Evolutionary conservation across 2,329 filamentous ascomycete species (phyloP).

Genomic region (Botrytis paeoniae): DNA sequence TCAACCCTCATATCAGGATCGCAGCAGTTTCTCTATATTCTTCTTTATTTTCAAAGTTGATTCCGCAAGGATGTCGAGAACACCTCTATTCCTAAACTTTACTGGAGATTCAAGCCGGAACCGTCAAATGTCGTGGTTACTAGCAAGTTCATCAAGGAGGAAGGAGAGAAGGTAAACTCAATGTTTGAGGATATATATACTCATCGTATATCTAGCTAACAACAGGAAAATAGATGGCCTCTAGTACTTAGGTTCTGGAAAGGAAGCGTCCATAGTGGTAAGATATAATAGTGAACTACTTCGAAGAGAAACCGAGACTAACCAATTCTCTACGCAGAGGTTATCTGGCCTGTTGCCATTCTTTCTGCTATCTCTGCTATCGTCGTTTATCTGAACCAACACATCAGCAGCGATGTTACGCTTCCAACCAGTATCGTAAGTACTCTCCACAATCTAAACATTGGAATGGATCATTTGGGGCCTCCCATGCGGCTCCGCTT

Average conservation of each 20-base stretch:
- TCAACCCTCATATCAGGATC: background rate
- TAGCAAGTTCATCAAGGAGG: constrained; percentile 34
- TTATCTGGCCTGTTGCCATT: constrained; percentile 53
- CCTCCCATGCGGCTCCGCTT: background rate
- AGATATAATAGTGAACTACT: no score
- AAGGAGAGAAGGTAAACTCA: constrained; percentile 33
- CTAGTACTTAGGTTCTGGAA: constrained; percentile 63
- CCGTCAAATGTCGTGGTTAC: constrained; percentile 27
- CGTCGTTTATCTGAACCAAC: constrained; percentile 55
- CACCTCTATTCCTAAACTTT: constrained; percentile 28
- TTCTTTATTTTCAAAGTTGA: background rate
- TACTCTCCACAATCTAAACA: background rate
- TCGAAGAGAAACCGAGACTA: background rate
- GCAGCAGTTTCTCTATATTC: background rate
- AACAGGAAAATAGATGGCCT: constrained; percentile 49
- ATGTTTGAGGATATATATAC: background rate
- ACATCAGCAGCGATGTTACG: constrained; percentile 49
- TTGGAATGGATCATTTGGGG: background rate
- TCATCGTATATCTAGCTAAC: constrained; percentile 13
- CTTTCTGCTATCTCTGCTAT: constrained; percentile 57
- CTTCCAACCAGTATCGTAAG: constrained; percentile 56
- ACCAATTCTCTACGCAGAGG: constrained; percentile 40
- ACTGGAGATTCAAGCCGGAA: constrained; percentile 21
- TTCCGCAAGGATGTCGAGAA: constrained; percentile 25
- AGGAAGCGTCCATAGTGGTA: constrained; percentile 55